Percentiles rank a stretch among this genome's conserved stretches.
Conservation (phyloP, 2,329 filamentous ascomycete species). For the Trichoderma cornu-damae region DNA sequence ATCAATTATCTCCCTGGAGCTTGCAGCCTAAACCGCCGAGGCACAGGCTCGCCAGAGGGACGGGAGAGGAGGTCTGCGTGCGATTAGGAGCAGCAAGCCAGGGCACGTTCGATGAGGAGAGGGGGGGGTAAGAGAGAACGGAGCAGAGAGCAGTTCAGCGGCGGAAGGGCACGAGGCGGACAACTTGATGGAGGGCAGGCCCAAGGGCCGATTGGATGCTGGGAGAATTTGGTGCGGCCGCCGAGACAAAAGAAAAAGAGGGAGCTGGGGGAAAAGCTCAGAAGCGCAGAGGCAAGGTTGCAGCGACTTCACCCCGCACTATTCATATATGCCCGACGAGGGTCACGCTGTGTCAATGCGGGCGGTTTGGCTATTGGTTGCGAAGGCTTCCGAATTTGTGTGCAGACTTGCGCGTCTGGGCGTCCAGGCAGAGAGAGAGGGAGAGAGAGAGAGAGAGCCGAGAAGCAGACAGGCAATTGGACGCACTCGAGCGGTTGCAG, state of each 20-base stretch:
- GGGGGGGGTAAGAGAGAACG: conserved; percentile 4
- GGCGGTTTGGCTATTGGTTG: neutral
- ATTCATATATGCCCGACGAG: conserved; percentile 11
- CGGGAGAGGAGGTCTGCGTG: neutral
- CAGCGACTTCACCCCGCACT: conserved; percentile 25
- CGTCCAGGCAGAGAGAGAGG: neutral
- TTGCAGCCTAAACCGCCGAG: neutral
- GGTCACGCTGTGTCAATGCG: neutral
- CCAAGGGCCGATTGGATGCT: conserved; percentile 29
- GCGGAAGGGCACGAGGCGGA: neutral
- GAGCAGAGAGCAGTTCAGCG: conserved; percentile 20
- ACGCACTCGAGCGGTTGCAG: conserved; percentile 15
- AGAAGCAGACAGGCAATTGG: neutral
- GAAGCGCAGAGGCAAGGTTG: conserved; percentile 20
- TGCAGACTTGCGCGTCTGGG: neutral
- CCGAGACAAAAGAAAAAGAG: neutral
- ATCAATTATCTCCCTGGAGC: neutral
- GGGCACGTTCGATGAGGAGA: neutral
- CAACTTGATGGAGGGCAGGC: conserved; percentile 28
- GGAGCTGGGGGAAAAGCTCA: neutral
- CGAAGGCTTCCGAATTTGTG: neutral
- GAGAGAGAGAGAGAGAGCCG: neutral
- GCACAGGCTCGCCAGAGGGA: neutral
- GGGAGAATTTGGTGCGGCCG: conserved; percentile 6
- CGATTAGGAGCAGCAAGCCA: neutral